Evolutionary conservation across 1,284 basidiomycete genomes (phyloP), one percentile per base, ranked within the genome.

Genomic region (Puccinia coronata): DNA sequence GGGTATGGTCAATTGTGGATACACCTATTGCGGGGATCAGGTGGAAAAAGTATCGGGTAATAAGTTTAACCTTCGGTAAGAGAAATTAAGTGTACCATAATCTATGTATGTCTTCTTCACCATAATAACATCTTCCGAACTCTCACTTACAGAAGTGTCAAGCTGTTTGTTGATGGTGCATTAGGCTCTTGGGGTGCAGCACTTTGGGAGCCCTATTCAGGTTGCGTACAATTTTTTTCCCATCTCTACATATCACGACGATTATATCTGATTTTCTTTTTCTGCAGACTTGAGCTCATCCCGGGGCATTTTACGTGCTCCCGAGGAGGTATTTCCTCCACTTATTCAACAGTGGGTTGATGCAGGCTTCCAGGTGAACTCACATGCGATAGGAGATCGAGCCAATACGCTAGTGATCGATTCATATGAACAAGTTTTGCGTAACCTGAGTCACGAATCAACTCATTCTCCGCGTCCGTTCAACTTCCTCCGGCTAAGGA

Each of bases 101-200:
- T n/a, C n/a, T n/a, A n/a, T n/a, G n/a, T n/a, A n/a, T 63, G 18
- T 63, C 25, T 1, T 31, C 16, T 31, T 34, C 69, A 53, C 16
- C 31, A 20, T 55, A 11, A 34, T 71, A 51, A 53, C 31, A 20
- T 71, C 49, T 67, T 51, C 25, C 43, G n/a, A n/a, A n/a, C n/a
- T 39, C 25, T 49, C 3, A 53, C 69, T 36, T 71, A 82, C 55
- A 83, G 84, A 6, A 83, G 84, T 14, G 83, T 84, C 59, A 85
- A 85, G 78, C 82, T 85, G 18, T 85, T 85, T 76, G 83, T 84
- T 43, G 84, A 85, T 70, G 84, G 84, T 25, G 85, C 85, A 43
- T 82, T 85, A 36, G 85, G 85, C 34, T 84, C 83, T 31, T 85
- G 84, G 84, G 85, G 85, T 16, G 83, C 84, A 6, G 85, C 84